Conservation (phyloP, 495 filamentous ascomycete genomes). For the Aspergillus homomorphus region DNA sequence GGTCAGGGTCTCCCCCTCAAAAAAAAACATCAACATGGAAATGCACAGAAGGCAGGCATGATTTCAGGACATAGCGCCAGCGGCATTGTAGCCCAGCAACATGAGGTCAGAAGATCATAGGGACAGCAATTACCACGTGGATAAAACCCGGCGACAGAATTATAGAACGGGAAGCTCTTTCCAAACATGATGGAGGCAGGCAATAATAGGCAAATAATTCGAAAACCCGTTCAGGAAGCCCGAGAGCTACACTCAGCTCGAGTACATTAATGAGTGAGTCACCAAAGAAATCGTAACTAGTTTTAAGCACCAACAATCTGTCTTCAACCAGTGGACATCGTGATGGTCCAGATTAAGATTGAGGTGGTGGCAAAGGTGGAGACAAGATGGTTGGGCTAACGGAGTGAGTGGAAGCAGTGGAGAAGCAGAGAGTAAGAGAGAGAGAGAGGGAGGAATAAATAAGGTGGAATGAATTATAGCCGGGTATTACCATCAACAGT, state of each 20-base stretch:
- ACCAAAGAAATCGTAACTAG: constrained; percentile 8
- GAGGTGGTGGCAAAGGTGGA: constrained; percentile 15
- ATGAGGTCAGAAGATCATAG: constrained; percentile 5
- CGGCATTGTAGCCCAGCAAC: not conserved
- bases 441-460: constrained; percentile 20
- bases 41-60: not conserved
- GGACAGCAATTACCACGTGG: constrained; percentile 47
- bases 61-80: not conserved
- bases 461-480: constrained; percentile 20
- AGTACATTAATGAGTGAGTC: not conserved
- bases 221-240: constrained; percentile 7
- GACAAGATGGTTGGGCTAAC: not conserved
- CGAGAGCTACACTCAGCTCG: not conserved
- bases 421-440: constrained; percentile 11
- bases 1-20: not conserved
- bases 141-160: constrained; percentile 45
- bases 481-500: constrained; percentile 70
- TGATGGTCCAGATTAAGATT: constrained; percentile 12
- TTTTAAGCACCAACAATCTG: constrained; percentile 7
- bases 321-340: constrained; percentile 22
- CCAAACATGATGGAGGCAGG: constrained; percentile 41
- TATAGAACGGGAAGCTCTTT: constrained; percentile 42
- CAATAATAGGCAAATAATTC: constrained; percentile 17
- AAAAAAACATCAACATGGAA: not conserved
- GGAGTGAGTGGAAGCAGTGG: not conserved